These are phyloP conservation scores for Diospyros lotus DNA, from an alignment of 148 eudicot species.

Conservation along the genomic window DNA sequence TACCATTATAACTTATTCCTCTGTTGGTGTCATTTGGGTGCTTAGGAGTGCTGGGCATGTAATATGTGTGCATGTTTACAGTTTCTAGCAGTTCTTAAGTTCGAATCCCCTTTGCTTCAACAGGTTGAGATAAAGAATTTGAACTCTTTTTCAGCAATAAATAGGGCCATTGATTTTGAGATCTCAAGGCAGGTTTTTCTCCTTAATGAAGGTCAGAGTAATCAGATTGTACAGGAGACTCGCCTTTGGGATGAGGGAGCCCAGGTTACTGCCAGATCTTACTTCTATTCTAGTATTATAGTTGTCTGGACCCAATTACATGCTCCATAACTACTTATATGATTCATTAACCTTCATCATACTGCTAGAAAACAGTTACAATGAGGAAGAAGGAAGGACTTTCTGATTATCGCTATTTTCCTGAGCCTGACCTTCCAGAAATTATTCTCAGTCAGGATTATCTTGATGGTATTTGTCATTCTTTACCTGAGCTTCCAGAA, in stretches of 20 bases:
- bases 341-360: slow-evolving; percentile 18
- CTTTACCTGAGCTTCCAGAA: slow-evolving; percentile 94
- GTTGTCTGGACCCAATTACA: neutral
- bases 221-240: slow-evolving; percentile 89
- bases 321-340: slow-evolving; percentile 22
- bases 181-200: slow-evolving; percentile 75
- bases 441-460: slow-evolving; percentile 62
- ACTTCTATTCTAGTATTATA: neutral
- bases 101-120: slow-evolving; percentile 9
- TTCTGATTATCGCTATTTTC: slow-evolving; percentile 93
- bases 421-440: slow-evolving; percentile 96
- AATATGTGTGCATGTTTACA: neutral
- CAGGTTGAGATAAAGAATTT: slow-evolving; percentile 94
- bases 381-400: slow-evolving; percentile 99
- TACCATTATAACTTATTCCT: neutral
- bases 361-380: slow-evolving; percentile 83
- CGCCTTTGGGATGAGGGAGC: slow-evolving; percentile 98
- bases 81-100: slow-evolving; percentile 2
- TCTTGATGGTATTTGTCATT: slow-evolving; percentile 50
- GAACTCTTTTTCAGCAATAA: slow-evolving; percentile 82
- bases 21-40: neutral
- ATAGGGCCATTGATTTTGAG: slow-evolving; percentile 93
- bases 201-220: slow-evolving; percentile 60
- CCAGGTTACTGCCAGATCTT: slow-evolving; percentile 55
- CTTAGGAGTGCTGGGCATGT: neutral